phyloP scores from a whole-genome alignment of 805 yeast genomes.

The Yarrowia divulgata region DNA sequence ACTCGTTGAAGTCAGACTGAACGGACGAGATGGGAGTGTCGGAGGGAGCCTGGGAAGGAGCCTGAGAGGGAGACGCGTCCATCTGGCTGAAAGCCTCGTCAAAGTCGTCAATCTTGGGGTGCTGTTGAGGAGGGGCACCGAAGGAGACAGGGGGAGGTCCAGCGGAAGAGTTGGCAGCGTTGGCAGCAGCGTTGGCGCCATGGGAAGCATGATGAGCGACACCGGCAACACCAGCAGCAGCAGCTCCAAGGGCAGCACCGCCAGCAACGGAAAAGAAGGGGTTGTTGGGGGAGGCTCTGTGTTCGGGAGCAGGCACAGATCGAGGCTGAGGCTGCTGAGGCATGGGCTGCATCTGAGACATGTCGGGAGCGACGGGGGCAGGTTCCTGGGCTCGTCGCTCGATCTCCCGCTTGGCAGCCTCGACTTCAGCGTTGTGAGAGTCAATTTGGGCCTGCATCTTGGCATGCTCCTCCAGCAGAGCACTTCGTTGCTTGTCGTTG shows the following conservation, averaged over 20 bases:
- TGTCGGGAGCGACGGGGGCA: slow-evolving; percentile 40
- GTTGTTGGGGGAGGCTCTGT: slow-evolving; percentile 29
- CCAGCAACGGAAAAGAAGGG: slow-evolving; percentile 35
- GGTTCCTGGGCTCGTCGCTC: slow-evolving; percentile 52
- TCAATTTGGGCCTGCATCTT: slow-evolving; percentile 56
- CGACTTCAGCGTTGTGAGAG: slow-evolving; percentile 46
- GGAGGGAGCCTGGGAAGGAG: slow-evolving; percentile 44
- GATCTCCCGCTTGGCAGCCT: slow-evolving; percentile 54
- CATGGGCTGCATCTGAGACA: slow-evolving; percentile 39
- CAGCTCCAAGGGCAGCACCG: slow-evolving; percentile 42
- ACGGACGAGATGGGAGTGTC: slow-evolving; percentile 48
- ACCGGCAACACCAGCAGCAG: slow-evolving; percentile 43
- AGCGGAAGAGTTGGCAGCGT: slow-evolving; percentile 41
- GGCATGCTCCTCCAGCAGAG: slow-evolving; percentile 60
- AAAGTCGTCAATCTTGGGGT: slow-evolving; percentile 35
- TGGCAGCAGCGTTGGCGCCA: neutral
- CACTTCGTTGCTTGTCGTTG: slow-evolving; percentile 71
- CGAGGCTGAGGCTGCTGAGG: slow-evolving; percentile 43
- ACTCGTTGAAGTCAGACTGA: slow-evolving; percentile 46
- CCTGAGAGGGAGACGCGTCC: slow-evolving; percentile 45
- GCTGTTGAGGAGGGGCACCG: neutral
- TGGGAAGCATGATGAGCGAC: slow-evolving; percentile 39
- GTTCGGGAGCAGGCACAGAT: slow-evolving; percentile 41
- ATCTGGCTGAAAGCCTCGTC: slow-evolving; percentile 46
- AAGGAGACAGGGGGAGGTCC: slow-evolving; percentile 45